phyloP scores from a whole-genome alignment of 257 asterid genomes.

The Echium plantagineum region DNA sequence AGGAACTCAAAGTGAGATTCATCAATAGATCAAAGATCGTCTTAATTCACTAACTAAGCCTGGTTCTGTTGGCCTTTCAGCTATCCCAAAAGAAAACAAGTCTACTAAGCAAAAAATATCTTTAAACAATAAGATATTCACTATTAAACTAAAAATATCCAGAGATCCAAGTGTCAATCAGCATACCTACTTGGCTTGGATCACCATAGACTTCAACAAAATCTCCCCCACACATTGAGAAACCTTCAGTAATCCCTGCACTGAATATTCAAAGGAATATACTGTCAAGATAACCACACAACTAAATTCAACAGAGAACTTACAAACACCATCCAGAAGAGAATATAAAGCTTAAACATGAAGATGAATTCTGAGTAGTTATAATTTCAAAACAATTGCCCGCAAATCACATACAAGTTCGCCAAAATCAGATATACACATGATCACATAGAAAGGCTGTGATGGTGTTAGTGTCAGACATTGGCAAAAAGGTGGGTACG shows the following conservation, averaged over 20 bases:
- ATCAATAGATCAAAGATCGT: background rate
- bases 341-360: background rate
- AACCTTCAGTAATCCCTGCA: conserved; percentile 97
- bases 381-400: too few species aligned
- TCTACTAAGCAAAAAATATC: background rate
- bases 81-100: background rate
- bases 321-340: too few species aligned
- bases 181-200: conserved; percentile 80
- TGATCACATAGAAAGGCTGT: too few species aligned
- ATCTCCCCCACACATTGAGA: conserved; percentile 99
- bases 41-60: background rate
- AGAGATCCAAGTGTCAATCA: background rate
- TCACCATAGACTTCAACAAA: conserved; percentile 88
- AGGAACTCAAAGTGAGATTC: background rate
- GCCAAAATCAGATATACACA: too few species aligned
- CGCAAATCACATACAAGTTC: too few species aligned
- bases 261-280: conserved; percentile 35
- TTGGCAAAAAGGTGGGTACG: too few species aligned
- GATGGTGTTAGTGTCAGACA: too few species aligned
- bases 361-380: background rate
- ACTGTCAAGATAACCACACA: background rate
- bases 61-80: background rate
- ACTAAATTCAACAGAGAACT: background rate
- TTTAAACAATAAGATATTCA: background rate
- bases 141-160: background rate